Evolutionary conservation across 2,329 filamentous ascomycete species (phyloP).

Genomic region (Pyricularia pennisetigena): DNA sequence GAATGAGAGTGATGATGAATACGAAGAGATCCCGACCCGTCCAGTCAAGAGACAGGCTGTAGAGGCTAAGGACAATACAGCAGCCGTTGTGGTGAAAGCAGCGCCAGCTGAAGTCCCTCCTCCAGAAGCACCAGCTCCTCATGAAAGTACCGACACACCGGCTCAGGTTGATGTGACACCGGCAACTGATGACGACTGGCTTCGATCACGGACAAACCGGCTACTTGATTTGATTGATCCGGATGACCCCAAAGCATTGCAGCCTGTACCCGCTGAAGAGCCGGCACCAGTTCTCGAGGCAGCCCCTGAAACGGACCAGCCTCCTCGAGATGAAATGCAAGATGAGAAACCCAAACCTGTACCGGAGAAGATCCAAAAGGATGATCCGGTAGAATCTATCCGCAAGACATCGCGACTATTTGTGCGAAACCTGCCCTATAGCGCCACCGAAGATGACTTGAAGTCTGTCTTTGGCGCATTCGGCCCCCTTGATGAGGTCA

Average conservation of each 20-base stretch:
- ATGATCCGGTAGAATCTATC: conserved; percentile 44
- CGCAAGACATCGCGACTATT: conserved; percentile 71
- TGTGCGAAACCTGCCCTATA: conserved; percentile 80
- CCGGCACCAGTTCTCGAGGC: neutral
- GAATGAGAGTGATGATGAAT: conserved; percentile 64
- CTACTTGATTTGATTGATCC: conserved; percentile 77
- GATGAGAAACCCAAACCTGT: neutral
- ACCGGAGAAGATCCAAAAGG: conserved; percentile 13
- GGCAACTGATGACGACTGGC: conserved; percentile 79
- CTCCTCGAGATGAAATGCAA: neutral
- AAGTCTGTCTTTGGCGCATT: conserved; percentile 60
- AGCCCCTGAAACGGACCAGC: neutral
- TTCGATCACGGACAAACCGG: conserved; percentile 79
- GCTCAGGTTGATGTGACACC: conserved; percentile 13
- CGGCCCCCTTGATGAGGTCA: conserved; percentile 80
- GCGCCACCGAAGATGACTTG: conserved; percentile 67
- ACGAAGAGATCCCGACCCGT: conserved; percentile 54
- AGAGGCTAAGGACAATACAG: conserved; percentile 5
- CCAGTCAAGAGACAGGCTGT: conserved; percentile 31
- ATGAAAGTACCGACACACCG: neutral
- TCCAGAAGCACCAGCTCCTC: conserved; percentile 1
- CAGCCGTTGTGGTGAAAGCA: conserved; percentile 8
- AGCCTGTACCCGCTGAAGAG: neutral
- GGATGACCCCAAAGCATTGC: conserved; percentile 34
- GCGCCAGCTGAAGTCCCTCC: neutral